Percentiles rank a stretch among this genome's conserved stretches.
Evolutionary conservation across 106 monocot species (phyloP).

Genomic region (Allium cepa): DNA sequence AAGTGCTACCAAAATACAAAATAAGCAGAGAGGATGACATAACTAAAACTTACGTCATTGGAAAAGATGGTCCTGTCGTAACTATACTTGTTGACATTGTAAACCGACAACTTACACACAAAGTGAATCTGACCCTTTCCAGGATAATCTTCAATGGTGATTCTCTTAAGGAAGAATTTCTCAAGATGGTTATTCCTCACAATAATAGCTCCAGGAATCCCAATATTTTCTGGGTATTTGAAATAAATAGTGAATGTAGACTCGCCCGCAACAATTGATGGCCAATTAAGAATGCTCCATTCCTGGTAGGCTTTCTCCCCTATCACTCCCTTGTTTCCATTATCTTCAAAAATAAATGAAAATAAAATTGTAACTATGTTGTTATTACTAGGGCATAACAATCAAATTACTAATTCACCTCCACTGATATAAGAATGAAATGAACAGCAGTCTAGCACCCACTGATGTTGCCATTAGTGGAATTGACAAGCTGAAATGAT

Average conservation of each 20-base stretch:
- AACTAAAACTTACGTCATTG: conserved; percentile 40
- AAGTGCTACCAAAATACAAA: no score
- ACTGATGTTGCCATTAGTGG: conserved; percentile 10
- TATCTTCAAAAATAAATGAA: no score
- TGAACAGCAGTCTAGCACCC: not conserved
- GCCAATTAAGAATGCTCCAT: conserved; percentile 3
- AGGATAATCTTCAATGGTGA: conserved; percentile 43
- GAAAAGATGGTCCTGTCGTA: conserved; percentile 49
- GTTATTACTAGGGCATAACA: no score
- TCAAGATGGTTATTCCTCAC: conserved; percentile 46
- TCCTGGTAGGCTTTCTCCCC: conserved; percentile 28
- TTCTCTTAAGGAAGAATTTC: conserved; percentile 52
- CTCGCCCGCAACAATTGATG: conserved; percentile 21
- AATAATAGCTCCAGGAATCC: conserved; percentile 37
- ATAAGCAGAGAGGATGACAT: no score
- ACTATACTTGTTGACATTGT: no score
- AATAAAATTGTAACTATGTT: no score
- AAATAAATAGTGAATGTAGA: conserved; percentile 17
- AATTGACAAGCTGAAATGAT: conserved; percentile 18
- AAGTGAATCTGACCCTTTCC: conserved; percentile 41
- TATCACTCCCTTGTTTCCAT: conserved; percentile 26
- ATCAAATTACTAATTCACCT: no score
- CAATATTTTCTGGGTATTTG: conserved; percentile 17
- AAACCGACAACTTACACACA: conserved; percentile 67
- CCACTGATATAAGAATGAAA: no score